These are phyloP conservation scores for Bolboschoenoplectus hybrid DNA, from an alignment of 202 grass and related monocot genomes.

Conservation along the genomic window DNA sequence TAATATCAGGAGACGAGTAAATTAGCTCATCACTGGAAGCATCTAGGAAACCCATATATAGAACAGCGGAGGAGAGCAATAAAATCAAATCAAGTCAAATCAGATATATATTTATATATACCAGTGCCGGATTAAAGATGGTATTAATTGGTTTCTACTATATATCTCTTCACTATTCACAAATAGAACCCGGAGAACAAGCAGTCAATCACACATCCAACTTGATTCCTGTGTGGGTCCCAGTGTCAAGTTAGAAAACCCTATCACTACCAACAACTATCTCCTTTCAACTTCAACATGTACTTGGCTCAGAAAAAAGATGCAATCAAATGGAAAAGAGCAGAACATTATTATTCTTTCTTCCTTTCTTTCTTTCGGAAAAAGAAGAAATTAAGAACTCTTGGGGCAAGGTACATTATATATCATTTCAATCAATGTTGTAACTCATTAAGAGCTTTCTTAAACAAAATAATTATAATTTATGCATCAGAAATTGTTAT, in stretches of 20 bases:
- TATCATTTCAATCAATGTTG: not conserved
- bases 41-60: not conserved
- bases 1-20: too few relatives aligned
- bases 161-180: not conserved
- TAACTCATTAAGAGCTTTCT: too few relatives aligned
- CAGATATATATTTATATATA: not conserved
- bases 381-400: too few relatives aligned
- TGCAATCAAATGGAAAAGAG: conserved; percentile 1
- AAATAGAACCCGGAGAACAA: conserved; percentile 36
- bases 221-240: conserved; percentile 34
- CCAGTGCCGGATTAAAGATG: not conserved
- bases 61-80: not conserved
- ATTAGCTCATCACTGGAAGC: not conserved
- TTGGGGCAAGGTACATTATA: not conserved
- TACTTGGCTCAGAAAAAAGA: not conserved
- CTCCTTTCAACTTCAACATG: not conserved
- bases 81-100: not conserved
- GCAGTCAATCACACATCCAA: conserved; percentile 34
- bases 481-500: too few relatives aligned
- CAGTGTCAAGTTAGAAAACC: conserved; percentile 16
- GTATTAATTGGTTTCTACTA: conserved; percentile 12
- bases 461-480: too few relatives aligned
- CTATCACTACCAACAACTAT: not conserved
- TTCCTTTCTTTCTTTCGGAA: too few relatives aligned
- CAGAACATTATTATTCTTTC: not conserved